Conservation (phyloP, 345 rosid species). For the Moricandia arvensis region DNA sequence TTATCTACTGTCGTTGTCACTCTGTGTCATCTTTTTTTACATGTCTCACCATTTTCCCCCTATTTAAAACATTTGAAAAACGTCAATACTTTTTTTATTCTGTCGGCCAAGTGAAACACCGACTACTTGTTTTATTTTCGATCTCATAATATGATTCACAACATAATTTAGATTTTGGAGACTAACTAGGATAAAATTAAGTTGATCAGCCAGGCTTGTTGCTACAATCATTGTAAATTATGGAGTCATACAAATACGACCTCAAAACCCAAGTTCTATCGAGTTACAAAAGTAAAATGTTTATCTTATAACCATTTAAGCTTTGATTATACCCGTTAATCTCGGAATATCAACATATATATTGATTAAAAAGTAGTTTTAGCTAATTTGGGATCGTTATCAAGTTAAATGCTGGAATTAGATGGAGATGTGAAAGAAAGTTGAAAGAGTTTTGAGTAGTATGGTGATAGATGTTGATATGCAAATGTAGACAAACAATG, state of each 20-base stretch:
- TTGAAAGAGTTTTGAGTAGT: constrained; percentile 19
- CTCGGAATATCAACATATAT: background rate
- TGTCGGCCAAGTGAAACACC: constrained; percentile 29
- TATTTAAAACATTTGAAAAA: constrained; percentile 22
- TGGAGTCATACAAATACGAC: background rate
- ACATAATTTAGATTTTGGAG: background rate
- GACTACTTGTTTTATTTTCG: background rate
- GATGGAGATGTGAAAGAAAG: constrained; percentile 33
- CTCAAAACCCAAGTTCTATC: background rate
- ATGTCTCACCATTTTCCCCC: constrained; percentile 22
- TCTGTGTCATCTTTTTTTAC: constrained; percentile 32
- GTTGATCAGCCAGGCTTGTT: background rate
- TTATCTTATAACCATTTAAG: background rate
- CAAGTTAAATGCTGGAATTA: constrained; percentile 11
- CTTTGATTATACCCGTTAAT: background rate
- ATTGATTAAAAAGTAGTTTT: background rate
- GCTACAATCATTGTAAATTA: background rate
- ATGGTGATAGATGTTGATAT: constrained; percentile 32
- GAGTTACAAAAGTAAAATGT: background rate
- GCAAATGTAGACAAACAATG: constrained; percentile 29
- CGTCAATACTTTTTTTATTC: background rate
- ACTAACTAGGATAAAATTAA: background rate
- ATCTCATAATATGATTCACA: constrained; percentile 1
- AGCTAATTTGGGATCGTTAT: constrained; percentile 20
- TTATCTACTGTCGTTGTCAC: constrained; percentile 34